Conservation (phyloP, 2,329 filamentous ascomycete genomes). For the Paraphaeosphaeria sporulosa region DNA sequence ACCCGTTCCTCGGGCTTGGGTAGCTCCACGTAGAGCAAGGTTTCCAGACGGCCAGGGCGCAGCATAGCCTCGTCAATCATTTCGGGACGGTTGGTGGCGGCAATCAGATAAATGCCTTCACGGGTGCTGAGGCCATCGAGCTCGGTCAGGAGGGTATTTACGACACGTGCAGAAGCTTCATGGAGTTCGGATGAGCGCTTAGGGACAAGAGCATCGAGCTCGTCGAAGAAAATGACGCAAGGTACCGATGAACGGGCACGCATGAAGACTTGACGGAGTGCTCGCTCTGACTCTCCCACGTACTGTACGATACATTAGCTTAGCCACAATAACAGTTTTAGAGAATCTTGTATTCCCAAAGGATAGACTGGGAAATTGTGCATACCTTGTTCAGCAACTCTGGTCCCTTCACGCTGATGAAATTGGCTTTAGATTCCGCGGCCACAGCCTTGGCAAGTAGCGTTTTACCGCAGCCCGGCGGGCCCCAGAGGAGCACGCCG, state of each 20-base stretch:
- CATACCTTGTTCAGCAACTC: conserved; percentile 86
- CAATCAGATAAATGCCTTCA: conserved; percentile 90
- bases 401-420: conserved; percentile 96
- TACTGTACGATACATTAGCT: conserved; percentile 58
- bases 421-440: conserved; percentile 94
- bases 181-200: conserved; percentile 77
- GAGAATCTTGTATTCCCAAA: neutral
- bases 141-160: conserved; percentile 94
- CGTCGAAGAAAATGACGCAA: conserved; percentile 97
- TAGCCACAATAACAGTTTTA: neutral
- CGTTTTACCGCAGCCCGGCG: conserved; percentile 96
- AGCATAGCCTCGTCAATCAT: conserved; percentile 97
- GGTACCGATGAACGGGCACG: conserved; percentile 86
- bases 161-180: conserved; percentile 86
- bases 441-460: conserved; percentile 95
- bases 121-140: conserved; percentile 85
- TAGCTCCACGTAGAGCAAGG: conserved; percentile 86
- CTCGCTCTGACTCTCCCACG: conserved; percentile 93
- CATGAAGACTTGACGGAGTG: conserved; percentile 89
- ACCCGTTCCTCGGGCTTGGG: conserved; percentile 80
- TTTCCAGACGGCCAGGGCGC: conserved; percentile 86
- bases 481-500: conserved; percentile 94
- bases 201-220: conserved; percentile 91
- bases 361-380: conserved; percentile 4
- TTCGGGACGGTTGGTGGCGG: conserved; percentile 92